phyloP scores from a whole-genome alignment of 2,329 filamentous ascomycete genomes.

The Alternaria triticimaculans region DNA sequence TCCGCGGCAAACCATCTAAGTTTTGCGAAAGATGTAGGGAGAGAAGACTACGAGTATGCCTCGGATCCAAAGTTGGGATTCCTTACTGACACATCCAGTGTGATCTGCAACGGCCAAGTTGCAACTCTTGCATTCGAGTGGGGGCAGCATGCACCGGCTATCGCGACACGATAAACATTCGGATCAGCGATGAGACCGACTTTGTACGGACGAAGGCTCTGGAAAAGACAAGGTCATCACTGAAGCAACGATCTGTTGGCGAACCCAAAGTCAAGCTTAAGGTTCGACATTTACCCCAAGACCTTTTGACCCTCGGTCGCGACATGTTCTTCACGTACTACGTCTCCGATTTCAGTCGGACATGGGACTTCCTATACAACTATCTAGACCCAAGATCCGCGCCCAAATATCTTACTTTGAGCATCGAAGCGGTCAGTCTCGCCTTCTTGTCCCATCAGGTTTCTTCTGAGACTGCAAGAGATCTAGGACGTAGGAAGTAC shows the following conservation, averaged over 20 bases:
- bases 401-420: slow-evolving; percentile 29
- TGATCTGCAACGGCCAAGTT: slow-evolving; percentile 28
- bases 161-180: slow-evolving; percentile 29
- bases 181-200: slow-evolving; percentile 34
- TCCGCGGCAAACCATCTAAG: slow-evolving; percentile 28
- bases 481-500: slow-evolving; percentile 31
- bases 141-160: slow-evolving; percentile 29
- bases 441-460: slow-evolving; percentile 34
- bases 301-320: slow-evolving; percentile 26
- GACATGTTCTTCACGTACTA: slow-evolving; percentile 36
- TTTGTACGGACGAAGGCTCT: slow-evolving; percentile 21
- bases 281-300: slow-evolving; percentile 18
- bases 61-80: background rate
- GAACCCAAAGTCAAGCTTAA: slow-evolving; percentile 10
- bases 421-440: slow-evolving; percentile 39
- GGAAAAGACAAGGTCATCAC: background rate
- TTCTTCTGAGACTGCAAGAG: slow-evolving; percentile 20
- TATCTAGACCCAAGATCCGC: slow-evolving; percentile 16
- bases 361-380: slow-evolving; percentile 32
- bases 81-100: slow-evolving; percentile 22
- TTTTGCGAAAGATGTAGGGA: slow-evolving; percentile 27
- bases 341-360: slow-evolving; percentile 31
- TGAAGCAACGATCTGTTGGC: background rate
- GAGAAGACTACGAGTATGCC: slow-evolving; percentile 18
- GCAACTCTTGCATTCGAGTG: slow-evolving; percentile 31